A percentile compares a stretch with the other conserved stretches of the same genome.
phyloP scores from a whole-genome alignment of 176 grass and related monocot genomes.

The Aegilops umbellulata region DNA sequence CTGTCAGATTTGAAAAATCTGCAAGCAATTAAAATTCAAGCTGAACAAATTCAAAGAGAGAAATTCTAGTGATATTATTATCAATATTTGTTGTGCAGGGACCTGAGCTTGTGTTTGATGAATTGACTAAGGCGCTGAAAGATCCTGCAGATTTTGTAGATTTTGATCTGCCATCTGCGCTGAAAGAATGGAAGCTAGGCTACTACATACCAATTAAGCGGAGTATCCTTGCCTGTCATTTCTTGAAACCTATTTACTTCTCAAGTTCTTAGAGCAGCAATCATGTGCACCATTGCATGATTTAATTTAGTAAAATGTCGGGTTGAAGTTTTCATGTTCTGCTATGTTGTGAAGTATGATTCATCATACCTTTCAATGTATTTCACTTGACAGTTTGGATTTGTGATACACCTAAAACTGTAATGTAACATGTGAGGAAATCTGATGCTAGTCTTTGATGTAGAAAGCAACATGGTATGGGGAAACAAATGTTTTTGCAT shows the following conservation, averaged over 20 bases:
- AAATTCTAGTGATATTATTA: neutral
- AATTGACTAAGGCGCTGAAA: conserved; percentile 34
- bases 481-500: neutral
- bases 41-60: neutral
- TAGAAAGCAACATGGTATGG: neutral
- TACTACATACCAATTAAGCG: conserved; percentile 56
- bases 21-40: neutral
- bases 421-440: neutral
- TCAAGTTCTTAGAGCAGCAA: neutral
- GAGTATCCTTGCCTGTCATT: conserved; percentile 46
- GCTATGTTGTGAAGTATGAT: neutral
- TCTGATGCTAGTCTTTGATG: neutral
- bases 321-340: neutral
- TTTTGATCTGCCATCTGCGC: conserved; percentile 37
- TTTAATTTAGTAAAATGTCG: neutral
- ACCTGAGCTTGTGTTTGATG: conserved; percentile 38
- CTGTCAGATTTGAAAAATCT: neutral
- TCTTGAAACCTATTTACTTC: neutral
- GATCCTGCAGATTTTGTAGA: conserved; percentile 40
- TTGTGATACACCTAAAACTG: neutral
- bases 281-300: neutral
- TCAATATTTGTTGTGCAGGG: conserved; percentile 24
- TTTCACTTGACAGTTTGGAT: neutral
- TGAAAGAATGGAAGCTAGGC: conserved; percentile 46
- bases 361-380: neutral